Percentiles rank a stretch among this genome's conserved stretches.
Evolutionary conservation across 192 early-diverging fungal species (phyloP).

Genomic region (Funneliformis geosporum): DNA sequence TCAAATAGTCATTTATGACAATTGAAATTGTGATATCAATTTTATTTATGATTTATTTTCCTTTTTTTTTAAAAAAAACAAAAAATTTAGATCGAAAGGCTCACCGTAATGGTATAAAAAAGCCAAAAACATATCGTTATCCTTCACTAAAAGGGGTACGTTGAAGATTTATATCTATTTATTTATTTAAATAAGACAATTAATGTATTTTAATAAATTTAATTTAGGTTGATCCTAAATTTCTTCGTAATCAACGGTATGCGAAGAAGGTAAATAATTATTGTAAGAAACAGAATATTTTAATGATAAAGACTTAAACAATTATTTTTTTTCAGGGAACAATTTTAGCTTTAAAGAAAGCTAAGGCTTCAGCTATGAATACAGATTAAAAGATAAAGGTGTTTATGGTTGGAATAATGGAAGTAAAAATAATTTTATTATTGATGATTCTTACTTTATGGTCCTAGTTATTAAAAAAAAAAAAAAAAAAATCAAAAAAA

Average conservation of each 20-base stretch:
- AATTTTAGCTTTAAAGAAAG: neutral
- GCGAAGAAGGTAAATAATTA: conserved; percentile 66
- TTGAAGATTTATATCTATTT: conserved; percentile 41
- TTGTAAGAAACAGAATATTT: neutral
- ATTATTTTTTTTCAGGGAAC: neutral
- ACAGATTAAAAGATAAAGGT: neutral
- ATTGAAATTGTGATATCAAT: conserved; percentile 6
- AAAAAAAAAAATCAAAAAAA: too few species aligned
- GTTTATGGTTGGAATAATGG: neutral
- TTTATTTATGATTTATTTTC: neutral
- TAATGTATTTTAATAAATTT: neutral
- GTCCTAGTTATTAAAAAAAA: too few species aligned
- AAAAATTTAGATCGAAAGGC: conserved; percentile 79
- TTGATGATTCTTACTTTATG: too few species aligned
- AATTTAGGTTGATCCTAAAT: conserved; percentile 65
- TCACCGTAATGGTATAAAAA: conserved; percentile 99
- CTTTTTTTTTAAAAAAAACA: conserved; percentile 13
- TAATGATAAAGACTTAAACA: neutral
- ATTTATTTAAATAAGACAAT: neutral
- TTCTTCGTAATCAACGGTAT: conserved; percentile 94
- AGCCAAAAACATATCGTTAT: conserved; percentile 85
- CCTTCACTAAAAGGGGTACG: conserved; percentile 96
- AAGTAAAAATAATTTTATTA: neutral
- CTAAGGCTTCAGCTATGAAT: neutral
- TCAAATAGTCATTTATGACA: neutral